A percentile compares a stretch with the other conserved stretches of the same genome.
Evolutionary conservation across 345 rosid species (phyloP).

Genomic region (Boechera stricta): DNA sequence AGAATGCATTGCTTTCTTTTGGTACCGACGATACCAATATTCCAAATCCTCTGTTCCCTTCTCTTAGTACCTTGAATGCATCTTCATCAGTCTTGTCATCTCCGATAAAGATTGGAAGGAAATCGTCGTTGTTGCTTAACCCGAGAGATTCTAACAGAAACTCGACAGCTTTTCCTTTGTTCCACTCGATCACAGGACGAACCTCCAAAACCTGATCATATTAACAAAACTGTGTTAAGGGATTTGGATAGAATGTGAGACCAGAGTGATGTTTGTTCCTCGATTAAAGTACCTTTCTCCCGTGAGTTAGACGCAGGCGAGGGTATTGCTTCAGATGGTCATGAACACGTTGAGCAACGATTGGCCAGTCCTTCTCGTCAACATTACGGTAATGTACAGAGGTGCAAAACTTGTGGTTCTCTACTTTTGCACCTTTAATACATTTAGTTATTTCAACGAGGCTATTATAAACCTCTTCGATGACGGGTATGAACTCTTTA

Average conservation of each 20-base stretch:
- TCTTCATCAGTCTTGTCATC: constrained; percentile 94
- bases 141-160: constrained; percentile 93
- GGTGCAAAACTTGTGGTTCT: constrained; percentile 93
- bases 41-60: constrained; percentile 71
- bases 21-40: constrained; percentile 83
- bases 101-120: constrained; percentile 85
- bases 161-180: constrained; percentile 94
- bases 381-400: constrained; percentile 99
- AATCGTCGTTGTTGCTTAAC: constrained; percentile 62
- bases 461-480: constrained; percentile 85
- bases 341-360: constrained; percentile 81
- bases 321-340: constrained; percentile 81
- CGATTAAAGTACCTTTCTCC: constrained; percentile 87
- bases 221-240: background rate
- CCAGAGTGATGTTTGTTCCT: constrained; percentile 53
- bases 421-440: constrained; percentile 84
- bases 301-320: constrained; percentile 80
- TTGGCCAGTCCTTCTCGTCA: constrained; percentile 86
- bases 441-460: constrained; percentile 75
- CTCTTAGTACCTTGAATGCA: constrained; percentile 82
- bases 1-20: constrained; percentile 75
- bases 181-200: constrained; percentile 95
- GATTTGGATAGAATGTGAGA: background rate
- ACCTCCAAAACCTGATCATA: constrained; percentile 86
- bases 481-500: constrained; percentile 82